Evolutionary conservation across 2,329 filamentous ascomycete species (phyloP).

Genomic region (Alternaria rosae): DNA sequence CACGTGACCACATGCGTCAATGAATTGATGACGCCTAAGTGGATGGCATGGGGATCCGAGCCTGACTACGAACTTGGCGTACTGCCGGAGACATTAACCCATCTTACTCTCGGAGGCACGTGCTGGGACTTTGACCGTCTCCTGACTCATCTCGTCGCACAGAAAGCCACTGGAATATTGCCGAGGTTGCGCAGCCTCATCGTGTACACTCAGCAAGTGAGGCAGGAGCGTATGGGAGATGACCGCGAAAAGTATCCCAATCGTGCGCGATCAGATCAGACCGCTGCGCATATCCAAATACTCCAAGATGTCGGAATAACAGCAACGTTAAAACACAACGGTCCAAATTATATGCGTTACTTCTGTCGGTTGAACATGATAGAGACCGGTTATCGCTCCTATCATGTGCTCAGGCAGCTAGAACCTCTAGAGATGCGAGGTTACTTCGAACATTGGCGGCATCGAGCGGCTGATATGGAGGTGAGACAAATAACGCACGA

Average conservation of each 20-base stretch:
- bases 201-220: background rate
- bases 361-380: background rate
- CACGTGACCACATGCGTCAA: background rate
- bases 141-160: background rate
- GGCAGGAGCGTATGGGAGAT: background rate
- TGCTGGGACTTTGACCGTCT: background rate
- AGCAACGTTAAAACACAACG: background rate
- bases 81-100: background rate
- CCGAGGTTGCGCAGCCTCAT: background rate
- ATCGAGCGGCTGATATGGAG: background rate
- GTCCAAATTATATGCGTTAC: background rate
- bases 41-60: background rate
- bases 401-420: background rate
- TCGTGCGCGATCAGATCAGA: background rate
- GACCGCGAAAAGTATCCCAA: background rate
- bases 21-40: background rate
- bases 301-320: background rate
- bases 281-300: background rate
- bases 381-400: background rate
- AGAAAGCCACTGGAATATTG: background rate
- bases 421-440: background rate
- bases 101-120: background rate
- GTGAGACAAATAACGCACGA: background rate
- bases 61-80: background rate
- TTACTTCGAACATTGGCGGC: background rate